A percentile compares a stretch with the other conserved stretches of the same genome.
Conservation (phyloP, 2,329 filamentous ascomycete species). For the Fusarium nygamai region DNA sequence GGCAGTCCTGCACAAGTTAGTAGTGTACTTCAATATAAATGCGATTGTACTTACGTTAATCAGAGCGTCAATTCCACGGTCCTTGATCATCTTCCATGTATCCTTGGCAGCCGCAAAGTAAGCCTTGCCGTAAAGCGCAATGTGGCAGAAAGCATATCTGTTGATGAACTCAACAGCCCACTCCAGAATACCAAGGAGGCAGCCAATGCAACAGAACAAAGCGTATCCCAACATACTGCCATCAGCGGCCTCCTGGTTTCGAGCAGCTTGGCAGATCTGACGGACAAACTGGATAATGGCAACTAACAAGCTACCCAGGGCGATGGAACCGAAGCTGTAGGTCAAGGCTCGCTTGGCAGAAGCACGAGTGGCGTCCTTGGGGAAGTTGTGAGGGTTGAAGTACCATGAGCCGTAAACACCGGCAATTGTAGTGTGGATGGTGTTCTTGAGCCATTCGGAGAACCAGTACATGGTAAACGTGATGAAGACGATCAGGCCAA, state of each 20-base stretch:
- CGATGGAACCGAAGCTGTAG: conserved; percentile 92
- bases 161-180: conserved; percentile 93
- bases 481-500: conserved; percentile 84
- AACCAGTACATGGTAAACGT: conserved; percentile 97
- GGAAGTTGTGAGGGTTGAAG: conserved; percentile 77
- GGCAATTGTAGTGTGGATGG: conserved; percentile 86
- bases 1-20: conserved; percentile 68
- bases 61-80: conserved; percentile 89
- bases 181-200: conserved; percentile 79
- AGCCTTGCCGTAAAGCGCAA: conserved; percentile 89
- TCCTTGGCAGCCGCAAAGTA: conserved; percentile 90
- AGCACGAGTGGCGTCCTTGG: conserved; percentile 82
- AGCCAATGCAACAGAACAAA: conserved; percentile 79
- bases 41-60: conserved; percentile 66
- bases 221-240: conserved; percentile 74
- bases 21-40: background rate
- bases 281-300: conserved; percentile 87
- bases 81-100: conserved; percentile 91
- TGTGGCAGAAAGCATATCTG: conserved; percentile 91
- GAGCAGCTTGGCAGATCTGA: conserved; percentile 83
- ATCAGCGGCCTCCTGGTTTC: conserved; percentile 68
- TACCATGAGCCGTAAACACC: conserved; percentile 96
- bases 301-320: conserved; percentile 84
- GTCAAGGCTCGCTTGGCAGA: conserved; percentile 84
- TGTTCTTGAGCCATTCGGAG: conserved; percentile 92